Evolutionary conservation across 2,329 filamentous ascomycete genomes (phyloP).

Genomic region (Fusarium euwallaceae): DNA sequence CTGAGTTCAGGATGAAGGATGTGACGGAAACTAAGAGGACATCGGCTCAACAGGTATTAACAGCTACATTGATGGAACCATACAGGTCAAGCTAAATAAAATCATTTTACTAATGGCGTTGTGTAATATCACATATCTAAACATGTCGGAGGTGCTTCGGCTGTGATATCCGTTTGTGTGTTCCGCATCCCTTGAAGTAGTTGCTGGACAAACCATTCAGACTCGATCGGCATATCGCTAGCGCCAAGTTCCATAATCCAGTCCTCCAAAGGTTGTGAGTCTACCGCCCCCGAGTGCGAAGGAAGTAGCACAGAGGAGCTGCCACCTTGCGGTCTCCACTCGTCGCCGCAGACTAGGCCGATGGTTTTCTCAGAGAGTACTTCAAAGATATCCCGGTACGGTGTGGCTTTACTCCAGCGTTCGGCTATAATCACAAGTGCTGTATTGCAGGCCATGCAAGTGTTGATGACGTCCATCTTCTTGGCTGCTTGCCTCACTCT

Average conservation of each 20-base stretch:
- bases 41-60: background rate
- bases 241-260: conserved; percentile 30
- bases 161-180: conserved; percentile 3
- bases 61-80: background rate
- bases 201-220: conserved; percentile 35
- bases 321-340: background rate
- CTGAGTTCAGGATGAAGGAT: background rate
- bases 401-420: conserved; percentile 49
- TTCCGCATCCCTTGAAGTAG: conserved; percentile 32
- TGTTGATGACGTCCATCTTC: conserved; percentile 47
- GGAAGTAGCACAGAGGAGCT: background rate
- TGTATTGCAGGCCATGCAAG: conserved; percentile 52
- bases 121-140: background rate
- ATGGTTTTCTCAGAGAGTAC: conserved; percentile 46
- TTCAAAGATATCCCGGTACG: conserved; percentile 53
- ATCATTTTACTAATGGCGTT: background rate
- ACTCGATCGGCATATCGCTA: conserved; percentile 18
- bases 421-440: conserved; percentile 53
- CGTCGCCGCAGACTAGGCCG: conserved; percentile 42
- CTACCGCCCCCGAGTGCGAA: background rate
- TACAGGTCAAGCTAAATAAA: background rate
- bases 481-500: conserved; percentile 20
- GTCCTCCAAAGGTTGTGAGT: conserved; percentile 13
- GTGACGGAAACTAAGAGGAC: background rate
- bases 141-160: background rate